Percentiles rank a stretch among this genome's conserved stretches.
Conservation (phyloP, 2,329 filamentous ascomycete genomes). For the Xylariaceae sp. region DNA sequence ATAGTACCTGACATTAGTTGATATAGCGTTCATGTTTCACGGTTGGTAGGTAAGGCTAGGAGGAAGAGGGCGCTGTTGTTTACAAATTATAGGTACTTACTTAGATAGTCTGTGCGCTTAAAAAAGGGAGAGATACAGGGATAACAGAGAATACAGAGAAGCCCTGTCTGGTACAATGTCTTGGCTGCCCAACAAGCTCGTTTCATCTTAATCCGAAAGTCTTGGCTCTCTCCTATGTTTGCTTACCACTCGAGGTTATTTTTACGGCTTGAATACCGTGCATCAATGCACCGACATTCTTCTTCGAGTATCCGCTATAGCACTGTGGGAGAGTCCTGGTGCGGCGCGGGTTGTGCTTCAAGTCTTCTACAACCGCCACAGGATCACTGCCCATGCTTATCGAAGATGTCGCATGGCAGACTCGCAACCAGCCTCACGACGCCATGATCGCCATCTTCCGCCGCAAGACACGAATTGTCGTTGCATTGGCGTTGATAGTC, state of each 20-base stretch:
- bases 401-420: constrained; percentile 39
- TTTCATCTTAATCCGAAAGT: constrained; percentile 4
- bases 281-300: constrained; percentile 17
- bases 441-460: constrained; percentile 35
- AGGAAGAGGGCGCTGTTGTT: too few species aligned
- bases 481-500: constrained; percentile 27
- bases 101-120: too few species aligned
- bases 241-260: background rate
- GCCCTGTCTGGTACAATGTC: constrained; percentile 6
- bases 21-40: too few species aligned
- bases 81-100: too few species aligned
- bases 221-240: constrained; percentile 7
- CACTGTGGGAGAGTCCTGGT: background rate
- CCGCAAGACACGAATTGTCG: constrained; percentile 33
- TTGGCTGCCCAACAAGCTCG: constrained; percentile 8
- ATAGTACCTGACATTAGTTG: too few species aligned
- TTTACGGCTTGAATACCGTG: constrained; percentile 13
- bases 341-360: background rate
- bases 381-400: constrained; percentile 33
- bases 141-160: too few species aligned
- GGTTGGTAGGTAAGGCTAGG: too few species aligned
- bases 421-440: constrained; percentile 31
- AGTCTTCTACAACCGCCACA: too few species aligned
- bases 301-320: constrained; percentile 7
- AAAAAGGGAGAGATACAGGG: too few species aligned